Evolutionary conservation across 306 rosid species (phyloP).

Genomic region (Pyrus betulifolia): DNA sequence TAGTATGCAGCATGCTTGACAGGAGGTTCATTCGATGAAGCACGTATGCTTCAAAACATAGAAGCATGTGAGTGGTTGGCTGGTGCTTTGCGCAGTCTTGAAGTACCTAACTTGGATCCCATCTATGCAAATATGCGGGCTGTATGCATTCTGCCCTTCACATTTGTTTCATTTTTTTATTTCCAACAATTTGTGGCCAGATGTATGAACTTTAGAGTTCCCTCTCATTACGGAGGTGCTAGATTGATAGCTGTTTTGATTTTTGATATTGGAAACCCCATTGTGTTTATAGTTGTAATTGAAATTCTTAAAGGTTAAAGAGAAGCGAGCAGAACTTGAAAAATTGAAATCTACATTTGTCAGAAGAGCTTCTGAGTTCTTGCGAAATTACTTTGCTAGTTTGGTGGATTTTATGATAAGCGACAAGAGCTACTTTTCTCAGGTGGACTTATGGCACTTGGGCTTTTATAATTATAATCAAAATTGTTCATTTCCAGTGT

Average conservation of each 20-base stretch:
- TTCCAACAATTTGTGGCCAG: neutral
- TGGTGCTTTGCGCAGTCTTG: constrained; percentile 61
- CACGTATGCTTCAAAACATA: constrained; percentile 57
- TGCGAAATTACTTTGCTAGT: constrained; percentile 70
- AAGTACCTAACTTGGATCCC: constrained; percentile 63
- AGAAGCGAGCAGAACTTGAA: constrained; percentile 84
- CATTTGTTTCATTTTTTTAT: neutral
- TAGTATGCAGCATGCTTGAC: constrained; percentile 78
- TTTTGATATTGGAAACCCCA: neutral
- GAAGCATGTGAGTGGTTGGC: constrained; percentile 94
- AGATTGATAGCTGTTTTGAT: neutral
- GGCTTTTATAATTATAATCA: neutral
- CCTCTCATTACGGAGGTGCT: neutral
- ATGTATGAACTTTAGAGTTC: neutral
- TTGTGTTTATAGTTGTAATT: constrained; percentile 8
- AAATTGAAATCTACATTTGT: constrained; percentile 73
- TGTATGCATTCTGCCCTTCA: constrained; percentile 45
- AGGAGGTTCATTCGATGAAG: constrained; percentile 78
- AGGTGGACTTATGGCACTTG: constrained; percentile 38
- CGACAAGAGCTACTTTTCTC: constrained; percentile 87
- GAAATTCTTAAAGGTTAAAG: constrained; percentile 65
- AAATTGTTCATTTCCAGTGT: constrained; percentile 7
- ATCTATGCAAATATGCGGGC: constrained; percentile 70
- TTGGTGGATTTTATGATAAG: constrained; percentile 84
- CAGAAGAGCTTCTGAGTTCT: constrained; percentile 69